Base-by-base conservation (phyloP, 192 early-diverging fungal species). In the Cladochytrium replicatum region DNA sequence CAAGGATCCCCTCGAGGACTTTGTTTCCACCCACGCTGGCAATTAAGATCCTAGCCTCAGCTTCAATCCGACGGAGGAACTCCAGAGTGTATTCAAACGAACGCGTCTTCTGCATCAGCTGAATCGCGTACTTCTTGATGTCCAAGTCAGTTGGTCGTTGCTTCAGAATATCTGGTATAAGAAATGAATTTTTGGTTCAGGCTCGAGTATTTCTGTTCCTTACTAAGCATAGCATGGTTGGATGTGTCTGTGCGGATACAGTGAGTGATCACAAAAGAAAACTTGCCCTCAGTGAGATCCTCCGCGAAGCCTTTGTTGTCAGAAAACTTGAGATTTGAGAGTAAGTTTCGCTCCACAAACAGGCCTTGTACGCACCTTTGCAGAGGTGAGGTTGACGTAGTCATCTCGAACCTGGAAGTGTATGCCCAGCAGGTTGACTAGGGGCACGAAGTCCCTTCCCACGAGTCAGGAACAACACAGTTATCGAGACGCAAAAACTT, bases 251-350 rank as follows among this genome's bases (percentile, higher is more conserved):
- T 42, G 3, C 75, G 70, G 40, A 97, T 91, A 8, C 84, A 87
- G 48, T 92, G 90, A 25, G 92, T 86, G 50, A 97, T 78, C 11
- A 88, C 87, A 63, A 87, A 99, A 8, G 90, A 94, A 61, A 95
- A 99, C 71, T 99, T 99, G 60, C 96, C 96, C 71, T 99, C 96
- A 0, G 91, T 93, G 37, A 99, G 64, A 57, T 99, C 96, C 68
- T 99, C 96, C 54, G 93, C 94, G 60, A 87, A 99, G 23, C 96
- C 96, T 64, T 99, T 99, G 62, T 88, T 90, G 43, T 88, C 82
- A 24, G 26, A 45, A 52, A 7, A 47, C 26, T 48, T 23, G 30
- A 48, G 17, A n/a, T n/a, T n/a, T n/a, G n/a, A n/a, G n/a, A n/a
- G n/a, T n/a, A n/a, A n/a, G n/a, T n/a, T n/a, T n/a, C n/a, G n/a